phyloP scores from a whole-genome alignment of 768 basidiomycete genomes.

The Russula foetens region DNA sequence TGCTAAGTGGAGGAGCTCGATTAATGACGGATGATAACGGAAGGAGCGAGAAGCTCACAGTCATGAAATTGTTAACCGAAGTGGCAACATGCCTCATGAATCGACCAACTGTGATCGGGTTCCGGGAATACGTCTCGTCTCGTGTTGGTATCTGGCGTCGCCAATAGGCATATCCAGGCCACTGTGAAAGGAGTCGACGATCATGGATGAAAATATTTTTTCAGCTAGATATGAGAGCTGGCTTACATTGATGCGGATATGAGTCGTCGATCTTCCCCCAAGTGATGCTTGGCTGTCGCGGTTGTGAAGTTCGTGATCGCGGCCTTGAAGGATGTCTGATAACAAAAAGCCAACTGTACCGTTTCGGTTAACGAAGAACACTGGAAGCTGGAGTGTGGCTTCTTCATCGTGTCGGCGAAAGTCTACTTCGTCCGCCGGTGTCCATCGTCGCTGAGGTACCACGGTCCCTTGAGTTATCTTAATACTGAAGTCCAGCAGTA shows the following conservation, averaged over 20 bases:
- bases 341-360: too few species aligned
- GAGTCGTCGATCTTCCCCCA: neutral
- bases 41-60: too few species aligned
- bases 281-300: neutral
- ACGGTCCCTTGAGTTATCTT: neutral
- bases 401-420: too few species aligned
- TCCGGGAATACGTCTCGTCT: neutral
- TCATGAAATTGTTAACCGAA: too few species aligned
- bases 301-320: neutral
- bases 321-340: neutral
- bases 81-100: too few species aligned
- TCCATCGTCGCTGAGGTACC: neutral
- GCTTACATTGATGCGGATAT: too few species aligned
- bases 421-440: too few species aligned
- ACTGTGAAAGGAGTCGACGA: neutral
- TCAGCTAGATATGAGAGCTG: too few species aligned
- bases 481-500: neutral
- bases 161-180: slow-evolving; percentile 4
- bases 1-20: too few species aligned
- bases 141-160: neutral
- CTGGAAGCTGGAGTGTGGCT: neutral
- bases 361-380: too few species aligned
- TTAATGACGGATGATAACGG: too few species aligned
- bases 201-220: neutral
- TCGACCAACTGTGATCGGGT: too few species aligned